Base-by-base conservation (phyloP, 495 filamentous ascomycete species). In the Neurospora sp. region DNA sequence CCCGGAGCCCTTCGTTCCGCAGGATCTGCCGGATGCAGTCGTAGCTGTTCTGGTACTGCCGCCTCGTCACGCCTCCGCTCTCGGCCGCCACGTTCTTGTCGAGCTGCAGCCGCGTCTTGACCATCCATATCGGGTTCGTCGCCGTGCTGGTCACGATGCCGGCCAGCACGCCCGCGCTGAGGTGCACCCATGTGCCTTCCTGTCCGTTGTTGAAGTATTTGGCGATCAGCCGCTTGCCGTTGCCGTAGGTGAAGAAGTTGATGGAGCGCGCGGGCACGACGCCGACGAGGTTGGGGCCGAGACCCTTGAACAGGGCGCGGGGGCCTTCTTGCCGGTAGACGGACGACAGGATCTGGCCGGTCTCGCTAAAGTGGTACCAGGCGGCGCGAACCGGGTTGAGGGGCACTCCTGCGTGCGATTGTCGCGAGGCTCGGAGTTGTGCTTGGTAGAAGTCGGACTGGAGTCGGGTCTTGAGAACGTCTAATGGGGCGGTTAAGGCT, bases 41-140 rank as follows among this genome's bases (percentile, higher is more conserved):
- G 75, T 89, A 83, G 74, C 91, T 92, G 80, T 94, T 95, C 78
- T 89, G 90, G 82, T 97, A 97, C 74, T 87, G 88, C 8, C 93
- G 86, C 31, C 82, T 81, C 9, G 81, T 78, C 4, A 78, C 77
- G 42, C 81, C 82, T 14, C 87, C 87, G 9, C 76, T 86, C 78
- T 80, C 86, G 79, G 74, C 84, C 9, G 86, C 84, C 68, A 82
- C 79, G 71, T 89, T 89, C 80, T 90, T 92, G 78, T 97, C 94
- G 9, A 97, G 89, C 83, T 97, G 94, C 72, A 97, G 75, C 53
- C 94, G 87, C 35, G 94, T 97, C 84, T 97, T 97, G 71, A 97
- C 87, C 68, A 97, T 85, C 94, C 94, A 97, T 73, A 97, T 96
- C 3, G 94, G 94, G 81, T 96, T 97, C 20, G 94, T 97, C 20